Conservation (phyloP, 805 yeast genomes). For the Alloascoidea africana region DNA sequence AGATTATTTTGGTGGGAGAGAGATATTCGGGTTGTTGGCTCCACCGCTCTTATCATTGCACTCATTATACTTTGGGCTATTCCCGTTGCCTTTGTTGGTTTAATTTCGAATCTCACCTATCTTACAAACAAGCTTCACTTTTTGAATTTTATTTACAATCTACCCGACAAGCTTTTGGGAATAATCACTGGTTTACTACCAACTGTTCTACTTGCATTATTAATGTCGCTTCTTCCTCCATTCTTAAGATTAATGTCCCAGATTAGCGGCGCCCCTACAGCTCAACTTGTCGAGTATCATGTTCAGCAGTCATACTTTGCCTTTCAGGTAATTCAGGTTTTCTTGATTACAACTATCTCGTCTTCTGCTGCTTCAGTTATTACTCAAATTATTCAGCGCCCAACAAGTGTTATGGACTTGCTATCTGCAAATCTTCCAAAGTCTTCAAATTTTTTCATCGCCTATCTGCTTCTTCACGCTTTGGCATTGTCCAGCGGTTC, state of each 20-base stretch:
- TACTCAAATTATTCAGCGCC: constrained; percentile 42
- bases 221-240: constrained; percentile 54
- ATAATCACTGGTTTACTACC: constrained; percentile 56
- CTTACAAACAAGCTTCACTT: constrained; percentile 41
- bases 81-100: constrained; percentile 70
- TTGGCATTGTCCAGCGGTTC: constrained; percentile 50
- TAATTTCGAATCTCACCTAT: constrained; percentile 50
- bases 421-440: constrained; percentile 59
- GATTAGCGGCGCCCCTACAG: constrained; percentile 39
- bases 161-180: constrained; percentile 43
- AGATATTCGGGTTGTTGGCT: constrained; percentile 33
- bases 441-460: constrained; percentile 57
- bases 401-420: constrained; percentile 38
- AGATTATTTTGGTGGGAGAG: constrained; percentile 75
- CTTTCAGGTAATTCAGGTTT: constrained; percentile 57
- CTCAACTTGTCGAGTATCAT: constrained; percentile 43
- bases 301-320: constrained; percentile 58
- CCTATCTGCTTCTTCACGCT: constrained; percentile 57
- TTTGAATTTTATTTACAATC: constrained; percentile 37
- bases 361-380: constrained; percentile 61
- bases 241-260: constrained; percentile 50
- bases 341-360: constrained; percentile 53
- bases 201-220: constrained; percentile 44
- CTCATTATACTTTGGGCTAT: constrained; percentile 55
- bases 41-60: constrained; percentile 38